A percentile compares a stretch with the other conserved stretches of the same genome.
phyloP scores from a whole-genome alignment of 139 green algal genomes.

The Desmodesmus armatus region DNA sequence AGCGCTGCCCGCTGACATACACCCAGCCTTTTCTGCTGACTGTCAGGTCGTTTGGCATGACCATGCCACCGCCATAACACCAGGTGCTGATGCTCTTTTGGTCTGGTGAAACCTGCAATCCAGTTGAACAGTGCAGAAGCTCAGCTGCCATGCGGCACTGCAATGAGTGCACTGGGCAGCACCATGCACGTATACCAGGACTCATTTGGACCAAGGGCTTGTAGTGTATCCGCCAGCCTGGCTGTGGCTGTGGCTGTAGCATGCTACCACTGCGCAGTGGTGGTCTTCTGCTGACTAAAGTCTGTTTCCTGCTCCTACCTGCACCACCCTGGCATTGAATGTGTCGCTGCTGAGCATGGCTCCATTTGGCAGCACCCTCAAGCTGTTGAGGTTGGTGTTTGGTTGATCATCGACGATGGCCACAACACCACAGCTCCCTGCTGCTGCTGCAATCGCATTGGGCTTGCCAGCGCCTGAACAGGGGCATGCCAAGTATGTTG shows the following conservation, averaged over 20 bases:
- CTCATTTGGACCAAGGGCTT: neutral
- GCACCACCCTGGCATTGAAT: neutral
- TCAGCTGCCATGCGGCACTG: neutral
- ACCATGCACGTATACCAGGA: neutral
- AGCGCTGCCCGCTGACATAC: neutral
- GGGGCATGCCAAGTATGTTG: no score
- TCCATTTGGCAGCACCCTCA: neutral
- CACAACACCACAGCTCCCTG: no score
- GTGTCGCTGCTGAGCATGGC: neutral
- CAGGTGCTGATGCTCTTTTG: neutral
- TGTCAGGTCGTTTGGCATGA: neutral
- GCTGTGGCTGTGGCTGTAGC: neutral
- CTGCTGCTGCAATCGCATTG: no score
- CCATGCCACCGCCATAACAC: conserved; percentile 7
- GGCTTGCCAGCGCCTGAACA: no score
- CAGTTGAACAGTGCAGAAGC: neutral
- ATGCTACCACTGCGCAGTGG: neutral
- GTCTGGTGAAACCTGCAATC: neutral
- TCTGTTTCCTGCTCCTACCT: neutral
- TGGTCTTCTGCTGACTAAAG: neutral
- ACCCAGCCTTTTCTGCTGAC: neutral
- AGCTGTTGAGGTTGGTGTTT: neutral
- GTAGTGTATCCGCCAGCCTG: neutral
- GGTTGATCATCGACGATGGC: neutral
- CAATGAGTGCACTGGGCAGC: neutral